Evolutionary conservation across 2,329 filamentous ascomycete species (phyloP).

Genomic region (Botrytis tulipae): DNA sequence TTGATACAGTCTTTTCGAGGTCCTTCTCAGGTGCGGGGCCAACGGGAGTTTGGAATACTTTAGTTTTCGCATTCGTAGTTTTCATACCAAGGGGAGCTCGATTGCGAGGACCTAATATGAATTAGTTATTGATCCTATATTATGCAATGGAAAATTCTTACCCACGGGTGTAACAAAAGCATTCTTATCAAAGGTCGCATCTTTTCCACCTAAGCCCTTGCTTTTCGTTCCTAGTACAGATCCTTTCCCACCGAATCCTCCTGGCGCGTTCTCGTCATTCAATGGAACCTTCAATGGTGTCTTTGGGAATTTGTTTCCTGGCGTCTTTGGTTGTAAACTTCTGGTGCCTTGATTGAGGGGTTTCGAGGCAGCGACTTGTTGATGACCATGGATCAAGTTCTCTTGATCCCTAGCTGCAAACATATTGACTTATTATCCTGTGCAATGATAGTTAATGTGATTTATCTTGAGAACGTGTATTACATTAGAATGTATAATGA

Average conservation of each 20-base stretch:
- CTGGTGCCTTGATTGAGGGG: slow-evolving; percentile 64
- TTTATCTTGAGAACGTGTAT: background rate
- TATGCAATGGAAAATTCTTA: slow-evolving; percentile 46
- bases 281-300: slow-evolving; percentile 75
- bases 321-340: slow-evolving; percentile 71
- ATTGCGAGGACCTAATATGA: slow-evolving; percentile 49
- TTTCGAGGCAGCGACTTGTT: slow-evolving; percentile 69
- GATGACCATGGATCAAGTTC: slow-evolving; percentile 76
- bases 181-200: slow-evolving; percentile 51
- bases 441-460: slow-evolving; percentile 16
- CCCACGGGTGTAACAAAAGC: slow-evolving; percentile 78
- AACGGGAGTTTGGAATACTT: slow-evolving; percentile 62
- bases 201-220: slow-evolving; percentile 55
- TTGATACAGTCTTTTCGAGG: slow-evolving; percentile 60
- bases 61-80: slow-evolving; percentile 90
- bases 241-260: slow-evolving; percentile 55
- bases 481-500: slow-evolving; percentile 15
- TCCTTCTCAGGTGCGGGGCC: slow-evolving; percentile 59
- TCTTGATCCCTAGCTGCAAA: slow-evolving; percentile 81
- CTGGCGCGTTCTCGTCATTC: slow-evolving; percentile 81
- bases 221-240: slow-evolving; percentile 45
- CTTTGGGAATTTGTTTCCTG: slow-evolving; percentile 72
- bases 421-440: slow-evolving; percentile 50
- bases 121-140: background rate
- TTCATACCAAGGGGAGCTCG: slow-evolving; percentile 89